Evolutionary conservation across 225 moss, liverwort and hornwort species (phyloP).

Genomic region (Thuidium tamariscinum): DNA sequence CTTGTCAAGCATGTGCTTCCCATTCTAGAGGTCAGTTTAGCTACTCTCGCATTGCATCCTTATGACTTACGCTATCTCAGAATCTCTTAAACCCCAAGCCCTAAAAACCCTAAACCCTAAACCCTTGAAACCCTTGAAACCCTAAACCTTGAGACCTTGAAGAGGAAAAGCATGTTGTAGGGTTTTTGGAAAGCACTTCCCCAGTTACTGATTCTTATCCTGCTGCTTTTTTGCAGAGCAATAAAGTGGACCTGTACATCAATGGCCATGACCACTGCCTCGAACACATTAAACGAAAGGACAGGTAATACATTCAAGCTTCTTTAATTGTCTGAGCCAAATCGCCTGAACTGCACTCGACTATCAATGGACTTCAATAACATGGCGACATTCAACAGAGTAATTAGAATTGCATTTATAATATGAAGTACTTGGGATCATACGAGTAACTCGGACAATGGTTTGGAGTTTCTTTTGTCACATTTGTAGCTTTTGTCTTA

Average conservation of each 20-base stretch:
- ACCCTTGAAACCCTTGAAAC: too few species aligned
- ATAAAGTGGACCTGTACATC: constrained; percentile 50
- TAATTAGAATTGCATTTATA: neutral
- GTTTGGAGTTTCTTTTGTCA: neutral
- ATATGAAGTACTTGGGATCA: neutral
- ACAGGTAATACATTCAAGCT: constrained; percentile 10
- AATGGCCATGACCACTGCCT: constrained; percentile 68
- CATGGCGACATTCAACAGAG: neutral
- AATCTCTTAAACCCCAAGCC: neutral
- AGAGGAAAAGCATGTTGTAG: neutral
- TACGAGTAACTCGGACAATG: neutral
- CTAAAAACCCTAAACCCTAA: too few species aligned
- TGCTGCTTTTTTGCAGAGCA: constrained; percentile 17
- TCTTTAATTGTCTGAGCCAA: neutral
- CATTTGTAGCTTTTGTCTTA: neutral
- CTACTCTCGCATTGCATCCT: neutral
- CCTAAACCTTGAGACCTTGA: too few species aligned
- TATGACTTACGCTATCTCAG: neutral
- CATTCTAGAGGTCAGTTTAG: constrained; percentile 35
- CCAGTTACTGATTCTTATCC: neutral
- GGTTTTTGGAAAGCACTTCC: neutral
- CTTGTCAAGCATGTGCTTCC: constrained; percentile 53
- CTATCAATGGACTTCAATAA: neutral
- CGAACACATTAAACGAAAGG: constrained; percentile 39
- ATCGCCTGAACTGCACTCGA: neutral